Conservation (phyloP, 2,329 filamentous ascomycete genomes). For the Xylaria sp. region DNA sequence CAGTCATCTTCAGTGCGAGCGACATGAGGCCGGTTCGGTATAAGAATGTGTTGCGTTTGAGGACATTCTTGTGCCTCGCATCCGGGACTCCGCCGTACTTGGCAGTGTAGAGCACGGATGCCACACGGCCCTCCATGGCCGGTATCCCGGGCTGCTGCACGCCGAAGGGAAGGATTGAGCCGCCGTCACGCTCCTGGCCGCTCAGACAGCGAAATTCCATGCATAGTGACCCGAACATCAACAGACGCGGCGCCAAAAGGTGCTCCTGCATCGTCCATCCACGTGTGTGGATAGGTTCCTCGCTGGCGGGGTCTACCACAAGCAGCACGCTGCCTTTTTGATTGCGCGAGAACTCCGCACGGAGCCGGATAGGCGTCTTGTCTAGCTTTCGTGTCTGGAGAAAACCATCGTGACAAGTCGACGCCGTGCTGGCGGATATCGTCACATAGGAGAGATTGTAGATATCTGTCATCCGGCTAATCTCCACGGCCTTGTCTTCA, state of each 20-base stretch:
- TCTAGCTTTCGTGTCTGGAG: conserved; percentile 15
- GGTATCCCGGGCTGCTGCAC: conserved; percentile 10
- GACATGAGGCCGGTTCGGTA: conserved; percentile 13
- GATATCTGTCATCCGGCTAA: conserved; percentile 14
- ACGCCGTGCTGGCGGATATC: conserved; percentile 18
- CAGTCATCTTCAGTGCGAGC: conserved; percentile 7
- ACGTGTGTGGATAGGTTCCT: conserved; percentile 13
- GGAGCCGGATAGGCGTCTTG: conserved; percentile 15
- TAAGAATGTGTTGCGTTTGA: conserved; percentile 19
- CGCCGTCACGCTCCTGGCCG: conserved; percentile 10
- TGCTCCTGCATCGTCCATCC: conserved; percentile 20
- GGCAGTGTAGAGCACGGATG: conserved; percentile 16
- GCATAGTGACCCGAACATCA: conserved; percentile 14
- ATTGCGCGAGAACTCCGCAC: conserved; percentile 12
- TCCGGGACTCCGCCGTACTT: conserved; percentile 15
- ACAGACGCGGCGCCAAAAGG: conserved; percentile 10
- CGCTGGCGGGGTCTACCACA: conserved; percentile 6
- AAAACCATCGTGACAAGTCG: conserved; percentile 11
- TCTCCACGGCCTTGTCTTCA: conserved; percentile 15
- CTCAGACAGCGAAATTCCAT: conserved; percentile 10
- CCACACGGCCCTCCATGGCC: conserved; percentile 12
- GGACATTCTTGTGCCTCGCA: not conserved
- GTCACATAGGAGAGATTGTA: conserved; percentile 14
- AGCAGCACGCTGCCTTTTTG: conserved; percentile 14
- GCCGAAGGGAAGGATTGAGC: conserved; percentile 6